Evolutionary conservation across 176 grass and related monocot genomes (phyloP).

Genomic region (Avena insularis): DNA sequence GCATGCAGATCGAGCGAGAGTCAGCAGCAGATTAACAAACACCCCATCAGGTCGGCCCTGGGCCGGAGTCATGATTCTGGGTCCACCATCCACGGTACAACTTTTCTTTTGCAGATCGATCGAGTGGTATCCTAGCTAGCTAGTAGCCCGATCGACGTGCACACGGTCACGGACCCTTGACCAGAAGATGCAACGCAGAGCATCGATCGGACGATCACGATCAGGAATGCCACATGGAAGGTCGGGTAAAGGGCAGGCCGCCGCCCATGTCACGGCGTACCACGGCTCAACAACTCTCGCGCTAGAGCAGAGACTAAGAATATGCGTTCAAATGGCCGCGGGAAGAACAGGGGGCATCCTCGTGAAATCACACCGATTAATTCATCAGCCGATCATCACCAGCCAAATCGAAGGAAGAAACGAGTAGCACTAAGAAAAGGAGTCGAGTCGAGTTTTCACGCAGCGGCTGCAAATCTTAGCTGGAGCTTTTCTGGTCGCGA

Average conservation of each 20-base stretch:
- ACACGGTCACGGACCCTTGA: not conserved
- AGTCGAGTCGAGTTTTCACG: not conserved
- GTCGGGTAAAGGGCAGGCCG: not conserved
- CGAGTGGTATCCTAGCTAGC: not conserved
- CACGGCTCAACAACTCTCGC: not conserved
- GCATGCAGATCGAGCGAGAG: not conserved
- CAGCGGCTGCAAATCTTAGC: not conserved
- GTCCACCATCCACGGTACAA: not conserved
- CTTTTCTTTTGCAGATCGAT: not conserved
- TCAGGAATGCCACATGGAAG: constrained; percentile 42
- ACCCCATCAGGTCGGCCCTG: no score
- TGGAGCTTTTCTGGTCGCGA: not conserved
- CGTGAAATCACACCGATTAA: no score
- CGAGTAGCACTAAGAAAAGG: not conserved
- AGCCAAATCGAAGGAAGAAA: not conserved
- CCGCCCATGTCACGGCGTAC: constrained; percentile 3
- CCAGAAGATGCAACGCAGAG: not conserved
- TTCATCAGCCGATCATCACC: no score
- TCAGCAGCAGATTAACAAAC: not conserved
- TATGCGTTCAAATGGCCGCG: not conserved
- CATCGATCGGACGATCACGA: not conserved
- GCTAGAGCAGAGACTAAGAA: not conserved
- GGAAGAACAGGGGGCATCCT: not conserved
- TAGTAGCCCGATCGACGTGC: not conserved
- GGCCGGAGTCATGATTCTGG: not conserved